phyloP scores from a whole-genome alignment of 306 rosid species.

The Bauhinia variegata region DNA sequence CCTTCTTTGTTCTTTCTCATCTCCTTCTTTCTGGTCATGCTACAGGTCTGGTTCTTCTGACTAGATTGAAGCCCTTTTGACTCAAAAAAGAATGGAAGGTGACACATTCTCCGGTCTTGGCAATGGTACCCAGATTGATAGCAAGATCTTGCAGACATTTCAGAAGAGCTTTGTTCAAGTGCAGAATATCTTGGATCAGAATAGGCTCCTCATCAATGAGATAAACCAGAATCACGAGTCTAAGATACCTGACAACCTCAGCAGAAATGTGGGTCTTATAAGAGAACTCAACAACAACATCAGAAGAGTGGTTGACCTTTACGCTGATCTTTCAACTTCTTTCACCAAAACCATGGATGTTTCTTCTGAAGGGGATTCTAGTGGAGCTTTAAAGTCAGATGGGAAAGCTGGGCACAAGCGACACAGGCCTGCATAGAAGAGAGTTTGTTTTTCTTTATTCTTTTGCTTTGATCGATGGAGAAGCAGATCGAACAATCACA shows the following conservation, averaged over 20 bases:
- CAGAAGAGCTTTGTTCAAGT: slow-evolving; percentile 90
- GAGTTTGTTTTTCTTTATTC: slow-evolving; percentile 33
- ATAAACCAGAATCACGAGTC: slow-evolving; percentile 98
- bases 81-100: slow-evolving; percentile 70
- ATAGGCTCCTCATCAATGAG: slow-evolving; percentile 86
- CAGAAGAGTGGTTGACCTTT: slow-evolving; percentile 90
- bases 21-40: slow-evolving; percentile 33
- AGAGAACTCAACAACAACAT: slow-evolving; percentile 92
- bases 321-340: slow-evolving; percentile 85
- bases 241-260: slow-evolving; percentile 83
- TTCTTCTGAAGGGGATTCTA: slow-evolving; percentile 95
- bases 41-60: slow-evolving; percentile 60
- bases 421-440: slow-evolving; percentile 63
- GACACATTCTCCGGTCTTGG: slow-evolving; percentile 75
- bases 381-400: slow-evolving; percentile 76
- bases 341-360: slow-evolving; percentile 86
- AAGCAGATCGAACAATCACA: slow-evolving; percentile 31
- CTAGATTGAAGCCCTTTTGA: slow-evolving; percentile 38
- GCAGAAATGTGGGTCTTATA: slow-evolving; percentile 85
- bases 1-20: slow-evolving; percentile 38
- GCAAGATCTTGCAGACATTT: slow-evolving; percentile 75
- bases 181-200: slow-evolving; percentile 87
- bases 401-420: slow-evolving; percentile 74
- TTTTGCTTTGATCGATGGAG: slow-evolving; percentile 47
- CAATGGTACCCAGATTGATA: slow-evolving; percentile 68